Evolutionary conservation across 176 grass and related monocot species (phyloP).

Genomic region (Aegilops longissima): DNA sequence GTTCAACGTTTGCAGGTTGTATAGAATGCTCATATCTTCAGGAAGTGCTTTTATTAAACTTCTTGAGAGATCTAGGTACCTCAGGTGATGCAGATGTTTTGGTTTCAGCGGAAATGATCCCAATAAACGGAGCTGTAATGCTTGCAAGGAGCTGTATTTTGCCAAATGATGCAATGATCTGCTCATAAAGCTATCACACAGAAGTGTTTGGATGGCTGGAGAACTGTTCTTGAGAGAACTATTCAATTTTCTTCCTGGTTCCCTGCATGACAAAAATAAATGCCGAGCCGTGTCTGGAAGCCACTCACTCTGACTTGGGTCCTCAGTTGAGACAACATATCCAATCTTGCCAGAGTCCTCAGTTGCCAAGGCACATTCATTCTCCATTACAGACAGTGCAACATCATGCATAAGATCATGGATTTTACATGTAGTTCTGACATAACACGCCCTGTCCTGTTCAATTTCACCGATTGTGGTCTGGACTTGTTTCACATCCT

Average conservation of each 20-base stretch:
- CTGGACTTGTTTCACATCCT: not conserved
- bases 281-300: not conserved
- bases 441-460: not conserved
- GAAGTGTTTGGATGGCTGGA: not conserved
- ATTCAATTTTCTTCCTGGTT: not conserved
- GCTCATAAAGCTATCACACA: not conserved
- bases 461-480: not conserved
- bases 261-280: not conserved
- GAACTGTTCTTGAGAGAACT: not conserved
- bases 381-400: not conserved
- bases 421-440: not conserved
- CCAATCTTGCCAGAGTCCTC: too few species aligned
- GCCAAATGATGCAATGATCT: not conserved
- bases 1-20: not conserved
- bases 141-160: not conserved
- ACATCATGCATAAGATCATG: not conserved
- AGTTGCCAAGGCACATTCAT: not conserved
- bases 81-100: not conserved
- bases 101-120: not conserved
- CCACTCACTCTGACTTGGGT: not conserved
- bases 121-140: accelerated
- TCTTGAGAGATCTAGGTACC: not conserved
- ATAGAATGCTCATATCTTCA: not conserved
- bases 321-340: not conserved
- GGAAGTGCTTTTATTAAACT: not conserved